Evolutionary conservation across 2,329 filamentous ascomycete genomes (phyloP).

Genomic region (Xylaria sp.): DNA sequence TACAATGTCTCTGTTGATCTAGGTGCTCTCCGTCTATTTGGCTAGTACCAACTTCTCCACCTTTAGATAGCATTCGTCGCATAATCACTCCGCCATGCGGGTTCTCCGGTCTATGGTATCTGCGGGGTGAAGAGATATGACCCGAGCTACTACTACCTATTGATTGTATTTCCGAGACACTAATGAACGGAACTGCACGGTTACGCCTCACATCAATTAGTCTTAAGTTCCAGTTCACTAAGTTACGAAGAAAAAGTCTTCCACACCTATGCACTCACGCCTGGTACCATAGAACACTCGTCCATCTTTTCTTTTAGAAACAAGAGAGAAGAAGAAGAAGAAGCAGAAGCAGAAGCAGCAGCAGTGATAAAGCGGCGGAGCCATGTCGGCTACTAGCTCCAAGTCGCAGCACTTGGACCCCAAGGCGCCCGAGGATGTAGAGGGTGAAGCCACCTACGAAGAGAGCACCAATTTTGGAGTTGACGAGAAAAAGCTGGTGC

Average conservation of each 20-base stretch:
- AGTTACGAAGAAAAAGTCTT: neutral
- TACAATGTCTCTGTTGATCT: neutral
- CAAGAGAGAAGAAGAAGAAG: neutral
- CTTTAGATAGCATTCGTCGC: neutral
- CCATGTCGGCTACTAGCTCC: constrained; percentile 22
- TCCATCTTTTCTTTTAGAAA: neutral
- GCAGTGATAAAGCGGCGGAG: neutral
- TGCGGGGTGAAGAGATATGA: neutral
- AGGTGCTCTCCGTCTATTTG: neutral
- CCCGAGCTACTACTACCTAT: constrained; percentile 1
- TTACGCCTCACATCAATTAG: neutral
- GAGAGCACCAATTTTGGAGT: constrained; percentile 39
- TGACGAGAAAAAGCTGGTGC: constrained; percentile 68
- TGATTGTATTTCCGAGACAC: constrained; percentile 1
- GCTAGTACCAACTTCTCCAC: neutral
- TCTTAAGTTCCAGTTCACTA: neutral
- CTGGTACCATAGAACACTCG: neutral
- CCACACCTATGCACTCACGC: neutral
- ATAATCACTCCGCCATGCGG: neutral
- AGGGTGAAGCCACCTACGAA: constrained; percentile 26
- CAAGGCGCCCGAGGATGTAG: constrained; percentile 22
- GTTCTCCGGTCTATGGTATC: neutral
- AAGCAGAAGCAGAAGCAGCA: neutral
- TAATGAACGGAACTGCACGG: neutral
- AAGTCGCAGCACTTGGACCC: constrained; percentile 42